Conservation (phyloP, 768 basidiomycete genomes). For the Crepidotus variabilis region DNA sequence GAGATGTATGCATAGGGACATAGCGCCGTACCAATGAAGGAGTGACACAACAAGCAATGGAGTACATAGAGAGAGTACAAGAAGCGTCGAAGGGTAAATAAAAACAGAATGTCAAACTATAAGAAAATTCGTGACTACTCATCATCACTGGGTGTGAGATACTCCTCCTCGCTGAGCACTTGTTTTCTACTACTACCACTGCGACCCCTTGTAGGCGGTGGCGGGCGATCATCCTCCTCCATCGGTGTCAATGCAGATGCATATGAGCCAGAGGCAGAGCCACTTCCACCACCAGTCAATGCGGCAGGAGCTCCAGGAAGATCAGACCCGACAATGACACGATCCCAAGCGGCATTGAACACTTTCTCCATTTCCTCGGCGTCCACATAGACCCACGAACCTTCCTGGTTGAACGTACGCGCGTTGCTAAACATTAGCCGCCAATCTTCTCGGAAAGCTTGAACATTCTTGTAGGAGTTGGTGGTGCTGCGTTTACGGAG, state of each 20-base stretch:
- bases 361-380: slow-evolving; percentile 93
- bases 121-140: slow-evolving; percentile 33
- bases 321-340: slow-evolving; percentile 60
- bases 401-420: slow-evolving; percentile 90
- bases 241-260: slow-evolving; percentile 75
- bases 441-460: slow-evolving; percentile 75
- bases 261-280: slow-evolving; percentile 47
- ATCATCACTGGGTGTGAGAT: slow-evolving; percentile 74
- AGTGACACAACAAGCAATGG: no score
- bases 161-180: slow-evolving; percentile 71
- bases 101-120: slow-evolving; percentile 4
- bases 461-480: slow-evolving; percentile 70
- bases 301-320: slow-evolving; percentile 66
- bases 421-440: slow-evolving; percentile 93
- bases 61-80: not conserved
- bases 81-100: not conserved
- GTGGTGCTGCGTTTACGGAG: slow-evolving; percentile 74
- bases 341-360: slow-evolving; percentile 69
- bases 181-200: slow-evolving; percentile 64
- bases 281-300: slow-evolving; percentile 21
- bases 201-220: slow-evolving; percentile 43
- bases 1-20: no score
- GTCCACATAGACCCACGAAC: slow-evolving; percentile 91
- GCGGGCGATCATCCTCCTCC: slow-evolving; percentile 75
- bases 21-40: no score